These are phyloP conservation scores for Auricularia sp. DNA, from an alignment of 768 basidiomycete species.

Conservation along the genomic window DNA sequence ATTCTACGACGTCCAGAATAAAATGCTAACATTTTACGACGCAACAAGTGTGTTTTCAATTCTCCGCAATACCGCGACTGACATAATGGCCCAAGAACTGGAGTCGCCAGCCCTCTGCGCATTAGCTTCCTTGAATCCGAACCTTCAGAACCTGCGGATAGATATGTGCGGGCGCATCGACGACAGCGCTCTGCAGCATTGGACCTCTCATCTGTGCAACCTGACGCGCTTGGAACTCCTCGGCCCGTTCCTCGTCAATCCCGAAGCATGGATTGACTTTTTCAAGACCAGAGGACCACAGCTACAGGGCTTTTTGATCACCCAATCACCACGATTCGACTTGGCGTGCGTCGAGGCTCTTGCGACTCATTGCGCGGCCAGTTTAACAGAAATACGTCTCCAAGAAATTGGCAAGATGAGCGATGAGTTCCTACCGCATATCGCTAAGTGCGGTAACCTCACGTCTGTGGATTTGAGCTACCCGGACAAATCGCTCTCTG, in stretches of 20 bases:
- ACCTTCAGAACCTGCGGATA: constrained; percentile 66
- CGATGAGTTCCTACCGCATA: constrained; percentile 49
- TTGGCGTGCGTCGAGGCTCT: constrained; percentile 53
- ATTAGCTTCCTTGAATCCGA: constrained; percentile 74
- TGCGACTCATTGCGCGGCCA: constrained; percentile 37
- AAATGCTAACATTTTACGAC: constrained; percentile 69
- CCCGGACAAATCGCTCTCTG: constrained; percentile 36
- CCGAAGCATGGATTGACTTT: constrained; percentile 64
- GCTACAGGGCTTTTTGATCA: constrained; percentile 68
- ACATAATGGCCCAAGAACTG: constrained; percentile 43
- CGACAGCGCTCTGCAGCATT: constrained; percentile 45
- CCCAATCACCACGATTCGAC: constrained; percentile 81
- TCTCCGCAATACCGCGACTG: neutral
- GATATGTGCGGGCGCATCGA: constrained; percentile 82
- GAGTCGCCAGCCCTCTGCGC: constrained; percentile 55
- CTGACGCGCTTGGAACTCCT: constrained; percentile 70
- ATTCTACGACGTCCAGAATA: constrained; percentile 71
- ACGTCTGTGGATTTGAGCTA: constrained; percentile 25
- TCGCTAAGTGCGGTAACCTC: constrained; percentile 36
- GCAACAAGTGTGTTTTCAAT: constrained; percentile 62
- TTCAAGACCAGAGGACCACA: constrained; percentile 48
- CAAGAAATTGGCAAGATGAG: constrained; percentile 65
- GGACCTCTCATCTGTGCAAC: constrained; percentile 52
- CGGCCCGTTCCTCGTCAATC: constrained; percentile 78
- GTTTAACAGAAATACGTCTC: constrained; percentile 65